Evolutionary conservation across 2,329 filamentous ascomycete species (phyloP).

Genomic region (Mollisia scopiformis): DNA sequence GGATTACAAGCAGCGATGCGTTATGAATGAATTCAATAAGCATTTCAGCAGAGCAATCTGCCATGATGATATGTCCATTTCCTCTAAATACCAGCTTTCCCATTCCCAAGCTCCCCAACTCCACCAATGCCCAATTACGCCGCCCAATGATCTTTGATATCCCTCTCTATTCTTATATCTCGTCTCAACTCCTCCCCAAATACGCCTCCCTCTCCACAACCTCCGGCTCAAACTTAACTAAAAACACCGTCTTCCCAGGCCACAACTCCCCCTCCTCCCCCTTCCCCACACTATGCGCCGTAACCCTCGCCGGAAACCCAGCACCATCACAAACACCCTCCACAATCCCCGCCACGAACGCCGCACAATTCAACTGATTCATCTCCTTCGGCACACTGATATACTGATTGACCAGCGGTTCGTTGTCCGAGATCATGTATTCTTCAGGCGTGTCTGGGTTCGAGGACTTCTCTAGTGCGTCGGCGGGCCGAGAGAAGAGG

Average conservation of each 20-base stretch:
- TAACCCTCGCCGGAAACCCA: conserved; percentile 86
- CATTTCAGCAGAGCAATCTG: neutral
- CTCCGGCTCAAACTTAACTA: conserved; percentile 90
- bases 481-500: conserved; percentile 87
- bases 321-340: conserved; percentile 95
- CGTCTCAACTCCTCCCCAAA: conserved; percentile 57
- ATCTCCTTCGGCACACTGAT: conserved; percentile 94
- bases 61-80: neutral
- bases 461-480: conserved; percentile 87
- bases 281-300: conserved; percentile 77
- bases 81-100: neutral
- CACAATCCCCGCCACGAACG: conserved; percentile 91
- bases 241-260: conserved; percentile 94
- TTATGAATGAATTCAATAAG: neutral
- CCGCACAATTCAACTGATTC: conserved; percentile 94
- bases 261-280: conserved; percentile 75
- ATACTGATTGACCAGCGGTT: conserved; percentile 93
- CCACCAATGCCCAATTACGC: conserved; percentile 2
- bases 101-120: neutral
- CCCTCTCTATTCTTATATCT: neutral
- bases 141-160: conserved; percentile 1
- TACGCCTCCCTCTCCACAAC: conserved; percentile 91
- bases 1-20: neutral
- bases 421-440: conserved; percentile 99
- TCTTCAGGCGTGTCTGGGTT: conserved; percentile 84